phyloP scores from a whole-genome alignment of 2,329 filamentous ascomycete genomes.

The Stromatinia cepivora region DNA sequence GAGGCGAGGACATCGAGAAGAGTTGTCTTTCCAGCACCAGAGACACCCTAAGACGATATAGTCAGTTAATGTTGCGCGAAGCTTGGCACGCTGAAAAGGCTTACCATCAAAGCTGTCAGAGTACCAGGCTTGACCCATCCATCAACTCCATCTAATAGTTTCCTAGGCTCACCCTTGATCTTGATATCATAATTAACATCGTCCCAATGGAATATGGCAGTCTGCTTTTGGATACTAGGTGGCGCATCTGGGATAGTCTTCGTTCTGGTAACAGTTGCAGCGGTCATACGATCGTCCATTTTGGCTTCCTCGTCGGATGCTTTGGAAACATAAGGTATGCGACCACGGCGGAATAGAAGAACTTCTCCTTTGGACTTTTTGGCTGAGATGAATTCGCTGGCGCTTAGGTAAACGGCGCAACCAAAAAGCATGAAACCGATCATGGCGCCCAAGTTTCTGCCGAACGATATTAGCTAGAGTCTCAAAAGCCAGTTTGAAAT shows the following conservation, averaged over 20 bases:
- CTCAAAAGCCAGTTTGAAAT: conserved; percentile 31
- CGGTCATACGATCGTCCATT: conserved; percentile 30
- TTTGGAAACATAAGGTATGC: conserved; percentile 44
- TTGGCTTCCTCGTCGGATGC: conserved; percentile 32
- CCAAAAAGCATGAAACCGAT: conserved; percentile 64
- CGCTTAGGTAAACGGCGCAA: conserved; percentile 61
- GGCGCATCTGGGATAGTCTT: conserved; percentile 52
- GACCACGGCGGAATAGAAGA: conserved; percentile 69
- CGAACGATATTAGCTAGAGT: conserved; percentile 20
- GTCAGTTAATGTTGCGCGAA: background rate
- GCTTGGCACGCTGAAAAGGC: background rate
- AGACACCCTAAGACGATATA: conserved; percentile 46
- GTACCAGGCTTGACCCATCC: conserved; percentile 95
- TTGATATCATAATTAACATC: conserved; percentile 58
- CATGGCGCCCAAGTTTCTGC: conserved; percentile 66
- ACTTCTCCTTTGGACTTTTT: conserved; percentile 78
- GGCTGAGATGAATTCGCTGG: conserved; percentile 62
- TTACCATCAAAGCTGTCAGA: conserved; percentile 76
- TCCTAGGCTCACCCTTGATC: conserved; percentile 73
- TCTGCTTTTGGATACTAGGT: conserved; percentile 44
- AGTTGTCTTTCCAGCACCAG: conserved; percentile 87
- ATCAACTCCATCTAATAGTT: conserved; percentile 81
- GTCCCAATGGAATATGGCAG: conserved; percentile 55
- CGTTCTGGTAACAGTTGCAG: conserved; percentile 48
- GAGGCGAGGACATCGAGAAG: conserved; percentile 83